Percentiles rank a stretch among this genome's conserved stretches.
Evolutionary conservation across 176 grass and related monocot species (phyloP).

Genomic region (Hordeum marinum): DNA sequence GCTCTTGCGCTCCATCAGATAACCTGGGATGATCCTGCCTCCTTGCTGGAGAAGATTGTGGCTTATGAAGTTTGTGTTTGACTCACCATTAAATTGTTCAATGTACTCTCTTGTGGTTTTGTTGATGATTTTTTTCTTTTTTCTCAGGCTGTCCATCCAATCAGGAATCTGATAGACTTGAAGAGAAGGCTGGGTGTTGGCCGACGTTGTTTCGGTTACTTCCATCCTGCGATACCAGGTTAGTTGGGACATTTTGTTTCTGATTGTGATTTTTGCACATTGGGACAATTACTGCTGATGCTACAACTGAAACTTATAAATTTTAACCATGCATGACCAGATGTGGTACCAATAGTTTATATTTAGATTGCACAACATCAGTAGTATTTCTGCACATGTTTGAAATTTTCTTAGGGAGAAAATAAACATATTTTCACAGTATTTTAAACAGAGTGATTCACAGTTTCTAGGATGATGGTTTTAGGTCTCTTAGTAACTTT

Average conservation of each 20-base stretch:
- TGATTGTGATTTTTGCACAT: neutral
- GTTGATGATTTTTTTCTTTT: slow-evolving; percentile 17
- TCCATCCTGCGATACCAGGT: slow-evolving; percentile 98
- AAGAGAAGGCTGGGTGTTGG: slow-evolving; percentile 86
- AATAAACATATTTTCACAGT: neutral
- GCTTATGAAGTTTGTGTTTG: slow-evolving; percentile 63
- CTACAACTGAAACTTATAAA: neutral
- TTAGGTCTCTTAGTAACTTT: neutral
- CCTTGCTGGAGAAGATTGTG: slow-evolving; percentile 95
- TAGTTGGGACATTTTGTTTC: neutral
- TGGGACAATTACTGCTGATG: neutral
- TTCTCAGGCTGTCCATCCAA: slow-evolving; percentile 85
- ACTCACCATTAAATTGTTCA: neutral
- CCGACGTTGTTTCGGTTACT: slow-evolving; percentile 92
- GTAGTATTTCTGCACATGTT: neutral
- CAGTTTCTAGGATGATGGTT: neutral
- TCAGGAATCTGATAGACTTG: slow-evolving; percentile 92
- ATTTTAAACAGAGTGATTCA: neutral
- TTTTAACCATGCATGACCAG: neutral
- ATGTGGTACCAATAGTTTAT: neutral
- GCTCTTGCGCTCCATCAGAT: slow-evolving; percentile 83
- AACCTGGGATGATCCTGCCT: slow-evolving; percentile 93
- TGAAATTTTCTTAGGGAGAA: neutral
- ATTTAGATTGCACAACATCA: neutral
- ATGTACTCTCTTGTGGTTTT: neutral